Conservation (phyloP, 441 rosid species). For the Euphorbia corollata region DNA sequence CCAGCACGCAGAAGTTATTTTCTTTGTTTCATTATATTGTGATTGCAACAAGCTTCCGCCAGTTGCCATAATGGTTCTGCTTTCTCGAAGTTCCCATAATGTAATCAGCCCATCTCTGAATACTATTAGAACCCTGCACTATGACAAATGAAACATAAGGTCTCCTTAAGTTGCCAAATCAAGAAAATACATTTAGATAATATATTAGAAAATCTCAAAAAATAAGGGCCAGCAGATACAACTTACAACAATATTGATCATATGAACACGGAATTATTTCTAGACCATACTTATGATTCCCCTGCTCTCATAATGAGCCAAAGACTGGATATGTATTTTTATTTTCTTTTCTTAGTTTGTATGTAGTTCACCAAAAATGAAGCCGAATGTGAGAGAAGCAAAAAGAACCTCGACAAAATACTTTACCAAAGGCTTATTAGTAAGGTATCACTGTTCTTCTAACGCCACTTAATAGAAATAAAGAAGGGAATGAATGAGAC, state of each 20-base stretch:
- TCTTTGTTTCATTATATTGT: slow-evolving; percentile 53
- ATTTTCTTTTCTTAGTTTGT: slow-evolving; percentile 6
- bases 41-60: slow-evolving; percentile 53
- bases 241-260: neutral
- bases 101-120: slow-evolving; percentile 60
- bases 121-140: slow-evolving; percentile 64
- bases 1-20: slow-evolving; percentile 83
- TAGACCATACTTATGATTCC: neutral
- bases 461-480: slow-evolving; percentile 3
- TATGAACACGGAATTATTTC: neutral
- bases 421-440: neutral
- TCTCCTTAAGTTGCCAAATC: neutral
- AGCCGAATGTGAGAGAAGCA: neutral
- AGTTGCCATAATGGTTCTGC: slow-evolving; percentile 47
- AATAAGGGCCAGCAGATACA: neutral
- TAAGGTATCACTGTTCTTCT: neutral
- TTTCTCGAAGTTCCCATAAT: slow-evolving; percentile 71
- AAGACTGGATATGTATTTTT: neutral
- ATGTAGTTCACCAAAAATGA: neutral
- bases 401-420: neutral
- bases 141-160: neutral
- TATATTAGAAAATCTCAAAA: neutral
- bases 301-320: neutral
- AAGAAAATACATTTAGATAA: neutral
- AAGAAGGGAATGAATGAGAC: slow-evolving; percentile 7